Conservation (phyloP, 2,329 filamentous ascomycete species). For the Cytospora piceae region DNA sequence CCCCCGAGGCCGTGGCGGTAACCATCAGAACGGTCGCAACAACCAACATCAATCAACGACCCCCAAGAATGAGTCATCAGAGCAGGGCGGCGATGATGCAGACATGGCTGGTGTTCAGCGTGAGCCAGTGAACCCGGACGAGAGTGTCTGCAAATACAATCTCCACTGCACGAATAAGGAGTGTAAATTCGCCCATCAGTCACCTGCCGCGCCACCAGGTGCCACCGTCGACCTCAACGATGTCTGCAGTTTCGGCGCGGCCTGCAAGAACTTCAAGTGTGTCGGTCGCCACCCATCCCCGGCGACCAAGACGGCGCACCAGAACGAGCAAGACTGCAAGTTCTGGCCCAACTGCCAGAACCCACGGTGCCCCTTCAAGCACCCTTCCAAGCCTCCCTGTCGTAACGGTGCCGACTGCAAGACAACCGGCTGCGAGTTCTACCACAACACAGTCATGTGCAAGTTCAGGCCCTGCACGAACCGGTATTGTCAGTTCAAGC, state of each 20-base stretch:
- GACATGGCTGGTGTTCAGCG: slow-evolving; percentile 62
- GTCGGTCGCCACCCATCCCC: slow-evolving; percentile 90
- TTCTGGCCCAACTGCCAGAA: slow-evolving; percentile 94
- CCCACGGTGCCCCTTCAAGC: slow-evolving; percentile 82
- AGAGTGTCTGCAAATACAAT: slow-evolving; percentile 87
- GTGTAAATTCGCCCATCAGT: slow-evolving; percentile 93
- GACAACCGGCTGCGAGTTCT: slow-evolving; percentile 82
- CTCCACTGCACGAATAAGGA: slow-evolving; percentile 84
- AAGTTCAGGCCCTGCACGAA: slow-evolving; percentile 92
- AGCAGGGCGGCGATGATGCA: slow-evolving; percentile 58
- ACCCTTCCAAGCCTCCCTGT: slow-evolving; percentile 84
- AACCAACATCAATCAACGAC: slow-evolving; percentile 39
- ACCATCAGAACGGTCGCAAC: slow-evolving; percentile 46
- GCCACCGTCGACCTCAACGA: slow-evolving; percentile 78
- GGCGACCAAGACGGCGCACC: slow-evolving; percentile 75
- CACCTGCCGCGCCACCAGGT: slow-evolving; percentile 81
- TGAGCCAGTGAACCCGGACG: slow-evolving; percentile 61
- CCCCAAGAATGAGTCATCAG: slow-evolving; percentile 40
- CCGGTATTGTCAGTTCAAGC: slow-evolving; percentile 84
- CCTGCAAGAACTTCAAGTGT: slow-evolving; percentile 96
- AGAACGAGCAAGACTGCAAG: slow-evolving; percentile 84
- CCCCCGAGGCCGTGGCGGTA: slow-evolving; percentile 54
- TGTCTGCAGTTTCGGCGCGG: slow-evolving; percentile 80
- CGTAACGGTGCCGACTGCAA: slow-evolving; percentile 90
- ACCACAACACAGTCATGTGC: slow-evolving; percentile 83